Evolutionary conservation across 2,329 filamentous ascomycete species (phyloP).

Genomic region (Penicillium freii): DNA sequence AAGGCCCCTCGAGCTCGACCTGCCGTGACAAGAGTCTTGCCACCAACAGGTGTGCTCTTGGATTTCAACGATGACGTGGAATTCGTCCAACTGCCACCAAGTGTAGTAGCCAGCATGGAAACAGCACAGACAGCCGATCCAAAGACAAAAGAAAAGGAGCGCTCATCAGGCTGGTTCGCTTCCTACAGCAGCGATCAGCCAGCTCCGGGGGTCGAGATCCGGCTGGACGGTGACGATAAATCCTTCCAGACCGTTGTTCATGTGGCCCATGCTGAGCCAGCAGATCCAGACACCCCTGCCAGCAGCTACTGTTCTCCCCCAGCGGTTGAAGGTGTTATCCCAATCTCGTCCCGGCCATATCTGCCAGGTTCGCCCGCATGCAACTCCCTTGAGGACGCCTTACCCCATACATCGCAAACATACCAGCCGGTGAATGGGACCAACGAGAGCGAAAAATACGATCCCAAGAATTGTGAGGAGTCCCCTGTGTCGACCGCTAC

Average conservation of each 20-base stretch:
- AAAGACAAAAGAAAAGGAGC: neutral
- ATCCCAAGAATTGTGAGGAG: neutral
- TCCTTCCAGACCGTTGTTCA: neutral
- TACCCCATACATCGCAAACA: neutral
- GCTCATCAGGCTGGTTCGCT: neutral
- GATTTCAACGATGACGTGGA: neutral
- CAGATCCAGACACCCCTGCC: neutral
- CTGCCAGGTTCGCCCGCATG: neutral
- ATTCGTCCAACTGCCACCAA: neutral
- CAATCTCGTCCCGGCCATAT: neutral
- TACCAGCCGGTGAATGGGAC: neutral
- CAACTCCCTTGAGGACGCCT: neutral
- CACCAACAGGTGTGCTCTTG: neutral
- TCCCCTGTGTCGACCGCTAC: too few relatives aligned
- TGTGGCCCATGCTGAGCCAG: too few relatives aligned
- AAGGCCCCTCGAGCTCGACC: too few relatives aligned
- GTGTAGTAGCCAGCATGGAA: neutral
- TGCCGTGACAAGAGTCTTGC: neutral
- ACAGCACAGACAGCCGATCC: neutral
- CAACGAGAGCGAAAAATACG: neutral
- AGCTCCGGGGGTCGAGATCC: neutral
- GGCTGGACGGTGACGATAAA: neutral
- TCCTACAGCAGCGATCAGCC: neutral
- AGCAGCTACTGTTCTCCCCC: too few relatives aligned
- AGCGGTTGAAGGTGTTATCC: neutral